phyloP scores from a whole-genome alignment of 108 stramenopile species.

The Seminavis robusta region DNA sequence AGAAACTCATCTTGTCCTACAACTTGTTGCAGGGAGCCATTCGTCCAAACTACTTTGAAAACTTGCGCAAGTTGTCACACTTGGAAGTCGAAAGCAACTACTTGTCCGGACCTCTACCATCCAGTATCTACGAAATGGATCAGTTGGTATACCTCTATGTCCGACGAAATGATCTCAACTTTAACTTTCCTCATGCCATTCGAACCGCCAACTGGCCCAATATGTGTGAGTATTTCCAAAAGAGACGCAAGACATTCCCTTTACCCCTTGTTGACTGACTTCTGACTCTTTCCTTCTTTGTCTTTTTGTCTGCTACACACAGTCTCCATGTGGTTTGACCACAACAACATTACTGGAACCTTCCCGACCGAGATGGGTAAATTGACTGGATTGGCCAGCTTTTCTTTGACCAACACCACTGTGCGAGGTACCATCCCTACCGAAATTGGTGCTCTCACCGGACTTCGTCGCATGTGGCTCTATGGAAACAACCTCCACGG shows the following conservation, averaged over 20 bases:
- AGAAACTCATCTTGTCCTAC: constrained; percentile 37
- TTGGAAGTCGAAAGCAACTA: constrained; percentile 56
- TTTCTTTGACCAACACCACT: constrained; percentile 36
- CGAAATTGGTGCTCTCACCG: constrained; percentile 32
- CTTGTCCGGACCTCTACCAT: constrained; percentile 37
- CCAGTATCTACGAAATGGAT: constrained; percentile 21
- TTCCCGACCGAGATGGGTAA: constrained; percentile 43
- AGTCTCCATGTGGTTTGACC: constrained; percentile 56
- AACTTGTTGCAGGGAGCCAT: constrained; percentile 46
- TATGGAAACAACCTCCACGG: constrained; percentile 50
- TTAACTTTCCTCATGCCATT: constrained; percentile 30
- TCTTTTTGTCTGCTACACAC: neutral
- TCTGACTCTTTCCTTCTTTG: no score
- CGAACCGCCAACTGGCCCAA: constrained; percentile 17
- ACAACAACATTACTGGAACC: constrained; percentile 36
- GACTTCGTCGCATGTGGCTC: constrained; percentile 47
- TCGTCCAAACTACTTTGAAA: constrained; percentile 12
- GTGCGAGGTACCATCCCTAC: constrained; percentile 41
- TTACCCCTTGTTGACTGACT: neutral
- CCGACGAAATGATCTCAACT: constrained; percentile 36
- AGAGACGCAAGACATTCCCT: neutral
- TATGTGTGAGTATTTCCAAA: constrained; percentile 39
- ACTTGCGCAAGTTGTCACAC: constrained; percentile 32
- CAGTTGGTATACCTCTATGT: constrained; percentile 46
- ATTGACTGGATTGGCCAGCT: constrained; percentile 24